Evolutionary conservation across 768 basidiomycete species (phyloP).

Genomic region (Amanita exitialis): DNA sequence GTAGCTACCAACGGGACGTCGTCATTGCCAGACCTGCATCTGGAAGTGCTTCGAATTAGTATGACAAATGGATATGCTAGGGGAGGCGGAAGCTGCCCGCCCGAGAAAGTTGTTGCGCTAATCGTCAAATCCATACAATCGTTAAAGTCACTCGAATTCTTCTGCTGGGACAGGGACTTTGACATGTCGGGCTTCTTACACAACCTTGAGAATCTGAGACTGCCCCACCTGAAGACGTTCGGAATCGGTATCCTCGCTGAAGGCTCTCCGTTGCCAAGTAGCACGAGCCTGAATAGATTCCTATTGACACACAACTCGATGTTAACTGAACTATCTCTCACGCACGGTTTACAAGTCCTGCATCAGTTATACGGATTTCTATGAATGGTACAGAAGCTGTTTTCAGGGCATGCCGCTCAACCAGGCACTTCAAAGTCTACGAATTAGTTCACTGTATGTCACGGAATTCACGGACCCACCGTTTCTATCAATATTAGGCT

Average conservation of each 20-base stretch:
- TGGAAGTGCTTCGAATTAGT: too few relatives aligned
- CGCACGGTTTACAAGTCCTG: not conserved
- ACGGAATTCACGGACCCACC: not conserved
- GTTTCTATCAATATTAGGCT: not conserved
- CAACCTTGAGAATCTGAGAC: not conserved
- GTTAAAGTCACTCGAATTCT: not conserved
- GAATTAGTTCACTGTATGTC: not conserved
- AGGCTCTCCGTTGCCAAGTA: not conserved
- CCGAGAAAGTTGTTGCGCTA: not conserved
- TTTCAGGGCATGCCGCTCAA: not conserved
- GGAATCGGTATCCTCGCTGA: not conserved
- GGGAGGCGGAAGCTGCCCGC: not conserved
- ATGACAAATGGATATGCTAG: not conserved
- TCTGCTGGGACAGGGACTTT: not conserved
- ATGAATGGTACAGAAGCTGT: not conserved
- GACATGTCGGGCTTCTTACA: not conserved
- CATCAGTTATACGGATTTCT: not conserved
- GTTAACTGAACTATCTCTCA: not conserved
- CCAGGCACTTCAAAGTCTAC: not conserved
- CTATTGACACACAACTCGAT: not conserved
- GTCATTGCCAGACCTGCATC: not conserved
- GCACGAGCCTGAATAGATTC: not conserved
- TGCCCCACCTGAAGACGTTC: not conserved
- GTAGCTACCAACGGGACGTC: not conserved
- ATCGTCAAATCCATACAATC: not conserved